Evolutionary conservation across 2,329 filamentous ascomycete genomes (phyloP), one percentile per base, ranked within the genome.

Genomic region (Stemphylium beticola): DNA sequence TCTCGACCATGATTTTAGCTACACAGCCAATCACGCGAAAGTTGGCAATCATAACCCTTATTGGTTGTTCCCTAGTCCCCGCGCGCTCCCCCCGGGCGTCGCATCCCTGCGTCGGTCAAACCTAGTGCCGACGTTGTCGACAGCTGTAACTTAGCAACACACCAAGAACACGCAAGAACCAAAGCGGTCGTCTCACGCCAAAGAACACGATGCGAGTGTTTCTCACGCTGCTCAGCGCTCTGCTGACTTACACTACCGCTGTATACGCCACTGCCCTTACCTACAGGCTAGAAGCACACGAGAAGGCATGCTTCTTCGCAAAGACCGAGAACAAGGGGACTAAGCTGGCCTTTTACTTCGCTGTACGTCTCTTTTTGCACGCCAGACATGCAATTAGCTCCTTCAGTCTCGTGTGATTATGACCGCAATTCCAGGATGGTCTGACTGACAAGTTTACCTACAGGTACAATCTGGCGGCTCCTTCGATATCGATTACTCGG

Each of bases 311-410:
- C 82, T 99, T 99, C 85, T 97, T 90, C 76, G 85, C 91, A 53
- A 81, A 86, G 65, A 88, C 93, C 50, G 87, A 92, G 62, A 85
- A 90, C 74, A 84, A 85, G 74, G 88, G 88, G 67, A 86, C 90
- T 69, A 99, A 99, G 85, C 83, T 99, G 65, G 93, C 95, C 44
- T 99, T 99, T 75, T 99, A 99, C 82, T 99, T 99, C 79, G 96
- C 95, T 57, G 95, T 99, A 81, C 64, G 89, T 60, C 37, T 8
- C 10, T 8, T 36, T 8, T 7, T 31, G 1, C 9, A 36, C 8
- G 2, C 15, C 6, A 8, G 2, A 36, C 15, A 20, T 11, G 9
- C 49, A 48, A n/a, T 34, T 10, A 17, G 9, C 10, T 29, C 26
- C 26, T 11, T 11, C 9, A 29, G 26, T 9, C 24, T 20, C 7